Evolutionary conservation across 495 filamentous ascomycete species (phyloP).

Genomic region (Podospora pseudoanserina): DNA sequence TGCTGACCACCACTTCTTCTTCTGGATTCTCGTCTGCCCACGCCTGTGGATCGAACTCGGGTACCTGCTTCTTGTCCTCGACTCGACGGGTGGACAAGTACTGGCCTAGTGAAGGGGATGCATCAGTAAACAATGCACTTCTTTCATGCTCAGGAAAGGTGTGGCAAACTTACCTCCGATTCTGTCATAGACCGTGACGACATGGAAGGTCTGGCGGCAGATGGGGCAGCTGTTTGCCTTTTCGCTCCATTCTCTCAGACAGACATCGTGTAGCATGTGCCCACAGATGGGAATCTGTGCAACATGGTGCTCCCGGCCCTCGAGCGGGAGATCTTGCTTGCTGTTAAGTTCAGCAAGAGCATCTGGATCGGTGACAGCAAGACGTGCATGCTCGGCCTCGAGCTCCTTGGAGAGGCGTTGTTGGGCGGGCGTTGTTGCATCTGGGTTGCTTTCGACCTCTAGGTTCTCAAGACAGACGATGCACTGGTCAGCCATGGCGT

Average conservation of each 20-base stretch:
- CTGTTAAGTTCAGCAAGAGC: conserved; percentile 48
- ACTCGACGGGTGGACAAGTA: conserved; percentile 74
- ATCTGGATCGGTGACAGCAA: conserved; percentile 38
- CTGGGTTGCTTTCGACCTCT: conserved; percentile 44
- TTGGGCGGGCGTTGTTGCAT: conserved; percentile 15
- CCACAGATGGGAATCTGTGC: conserved; percentile 64
- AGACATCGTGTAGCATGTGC: conserved; percentile 87
- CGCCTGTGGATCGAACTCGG: conserved; percentile 79
- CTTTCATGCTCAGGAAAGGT: not conserved
- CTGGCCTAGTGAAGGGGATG: conserved; percentile 3
- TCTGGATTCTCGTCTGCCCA: conserved; percentile 71
- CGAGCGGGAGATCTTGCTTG: not conserved
- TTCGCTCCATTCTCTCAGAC: conserved; percentile 87
- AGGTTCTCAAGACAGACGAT: conserved; percentile 95
- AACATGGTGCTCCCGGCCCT: conserved; percentile 36
- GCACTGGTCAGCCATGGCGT: conserved; percentile 82
- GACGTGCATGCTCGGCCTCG: conserved; percentile 22
- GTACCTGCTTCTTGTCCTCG: conserved; percentile 82
- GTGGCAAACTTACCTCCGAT: conserved; percentile 63
- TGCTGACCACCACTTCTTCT: conserved; percentile 57
- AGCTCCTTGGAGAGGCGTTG: conserved; percentile 16
- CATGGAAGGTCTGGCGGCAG: conserved; percentile 85
- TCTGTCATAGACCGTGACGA: conserved; percentile 74
- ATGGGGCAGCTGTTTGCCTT: conserved; percentile 97
- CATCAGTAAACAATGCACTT: conserved; percentile 20